Evolutionary conservation across 2,329 filamentous ascomycete species (phyloP), one percentile per base, ranked within the genome.

Genomic region (Gremmenia infestans): DNA sequence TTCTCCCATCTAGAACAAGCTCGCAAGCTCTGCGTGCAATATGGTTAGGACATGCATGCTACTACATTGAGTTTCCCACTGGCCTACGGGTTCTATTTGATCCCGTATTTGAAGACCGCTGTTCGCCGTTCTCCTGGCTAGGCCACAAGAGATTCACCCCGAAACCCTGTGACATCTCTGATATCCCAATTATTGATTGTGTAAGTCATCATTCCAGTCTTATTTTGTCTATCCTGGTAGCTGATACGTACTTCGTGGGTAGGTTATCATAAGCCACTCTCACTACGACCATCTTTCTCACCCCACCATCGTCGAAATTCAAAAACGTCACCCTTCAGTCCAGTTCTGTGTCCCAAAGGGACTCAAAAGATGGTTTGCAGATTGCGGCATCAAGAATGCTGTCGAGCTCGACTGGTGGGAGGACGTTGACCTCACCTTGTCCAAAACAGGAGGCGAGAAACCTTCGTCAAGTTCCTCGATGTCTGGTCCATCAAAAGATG

Each of bases 381-480:
- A 77, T 5, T 78, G 77, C 23, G 89, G 89, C 1, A 81, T 96
- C 53, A 61, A 80, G 1, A 88, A 89, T 55, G 86, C 92, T 51
- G 94, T 89, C 0, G 92, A 97, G 73, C 72, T 96, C 65, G 92
- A 97, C 73, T 97, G 92, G 92, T 97, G 92, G 92, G 87, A 96
- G 65, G 86, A 89, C 59, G 80, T 83, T 15, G 85, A 92, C 48
- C 72, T 96, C 19, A 82, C 76, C 0, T 73, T 96, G 32, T 76
- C 79, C 22, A 68, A 72, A 14, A 58, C 63, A 9, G 62, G 64
- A 56, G 68, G 53, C 65, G 61, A 61, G 64, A 71, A 65, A 57
- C 61, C 35, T 25, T 59, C 48, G 48, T 65, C 52, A 42, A 55
- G 32, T 62, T 60, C 54, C 60, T 64, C 36, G 62, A 49, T 51